These are phyloP conservation scores for Phytomonas serpens DNA, from an alignment of 208 protist species.

Conservation along the genomic window DNA sequence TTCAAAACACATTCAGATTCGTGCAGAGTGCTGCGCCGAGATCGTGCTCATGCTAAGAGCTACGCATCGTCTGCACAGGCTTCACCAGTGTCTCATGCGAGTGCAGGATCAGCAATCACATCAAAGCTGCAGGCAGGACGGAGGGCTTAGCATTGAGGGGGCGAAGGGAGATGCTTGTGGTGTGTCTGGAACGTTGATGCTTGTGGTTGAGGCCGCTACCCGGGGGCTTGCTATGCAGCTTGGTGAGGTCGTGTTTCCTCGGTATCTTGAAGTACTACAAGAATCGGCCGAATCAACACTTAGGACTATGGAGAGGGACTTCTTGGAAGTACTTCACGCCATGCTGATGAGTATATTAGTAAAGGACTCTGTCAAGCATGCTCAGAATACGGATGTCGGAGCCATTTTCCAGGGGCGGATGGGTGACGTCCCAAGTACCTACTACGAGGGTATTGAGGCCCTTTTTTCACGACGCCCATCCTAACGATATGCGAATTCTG, in stretches of 20 bases:
- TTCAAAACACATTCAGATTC: not conserved
- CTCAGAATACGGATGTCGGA: not conserved
- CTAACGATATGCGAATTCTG: not conserved
- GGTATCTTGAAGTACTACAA: constrained; percentile 11
- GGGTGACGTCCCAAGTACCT: not conserved
- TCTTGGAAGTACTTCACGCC: constrained; percentile 12
- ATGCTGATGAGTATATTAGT: constrained; percentile 13
- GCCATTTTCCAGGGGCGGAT: not conserved
- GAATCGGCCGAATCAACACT: constrained; percentile 1
- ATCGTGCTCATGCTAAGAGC: constrained; percentile 15
- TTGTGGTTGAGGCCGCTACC: constrained; percentile 22
- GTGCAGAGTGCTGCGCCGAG: constrained; percentile 8
- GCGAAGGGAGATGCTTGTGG: not conserved
- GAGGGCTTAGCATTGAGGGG: not conserved
- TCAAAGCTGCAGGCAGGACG: not conserved
- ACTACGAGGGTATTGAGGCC: not conserved
- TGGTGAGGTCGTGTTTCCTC: constrained; percentile 18
- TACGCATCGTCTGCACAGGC: constrained; percentile 9
- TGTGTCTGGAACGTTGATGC: constrained; percentile 4
- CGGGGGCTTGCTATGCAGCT: constrained; percentile 31
- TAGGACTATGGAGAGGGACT: constrained; percentile 6
- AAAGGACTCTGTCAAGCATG: not conserved
- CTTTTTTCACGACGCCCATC: not conserved
- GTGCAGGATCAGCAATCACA: not conserved
- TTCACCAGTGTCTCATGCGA: not conserved